These are phyloP conservation scores for Neopestalotiopsis clavispora DNA, from an alignment of 2,329 filamentous ascomycete genomes.

Conservation along the genomic window DNA sequence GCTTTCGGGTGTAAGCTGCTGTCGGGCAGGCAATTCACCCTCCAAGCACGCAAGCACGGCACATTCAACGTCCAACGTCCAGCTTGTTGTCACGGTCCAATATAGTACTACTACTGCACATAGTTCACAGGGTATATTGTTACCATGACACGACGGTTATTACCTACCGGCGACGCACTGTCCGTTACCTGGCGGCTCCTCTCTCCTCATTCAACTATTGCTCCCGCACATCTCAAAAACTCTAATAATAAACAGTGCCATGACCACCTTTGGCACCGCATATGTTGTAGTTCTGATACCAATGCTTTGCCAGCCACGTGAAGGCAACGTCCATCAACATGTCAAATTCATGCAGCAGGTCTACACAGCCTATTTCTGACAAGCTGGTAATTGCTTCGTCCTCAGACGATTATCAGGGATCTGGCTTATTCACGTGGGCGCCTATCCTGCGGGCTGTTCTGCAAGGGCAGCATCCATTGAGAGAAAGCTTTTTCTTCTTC, in stretches of 20 bases:
- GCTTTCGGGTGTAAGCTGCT: neutral
- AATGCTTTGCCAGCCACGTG: neutral
- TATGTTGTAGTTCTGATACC: neutral
- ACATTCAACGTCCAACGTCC: neutral
- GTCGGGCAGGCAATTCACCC: neutral
- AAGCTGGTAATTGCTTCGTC: neutral
- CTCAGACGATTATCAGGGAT: neutral
- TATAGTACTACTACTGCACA: neutral
- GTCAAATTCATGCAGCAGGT: neutral
- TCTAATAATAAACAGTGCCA: neutral
- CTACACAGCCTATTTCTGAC: neutral
- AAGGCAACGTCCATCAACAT: neutral
- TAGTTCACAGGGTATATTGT: neutral
- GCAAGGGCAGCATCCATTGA: neutral
- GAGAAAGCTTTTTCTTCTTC: neutral
- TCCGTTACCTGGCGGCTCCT: slow-evolving; percentile 4
- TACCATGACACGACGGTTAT: neutral
- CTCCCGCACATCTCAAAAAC: neutral
- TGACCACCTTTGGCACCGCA: neutral
- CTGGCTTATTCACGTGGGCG: neutral
- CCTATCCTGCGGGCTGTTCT: neutral
- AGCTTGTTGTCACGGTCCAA: neutral
- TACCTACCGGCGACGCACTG: neutral
- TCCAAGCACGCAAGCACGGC: neutral
- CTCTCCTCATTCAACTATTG: neutral